Conservation (phyloP, 768 basidiomycete genomes). For the Flagelloscypha sp. region DNA sequence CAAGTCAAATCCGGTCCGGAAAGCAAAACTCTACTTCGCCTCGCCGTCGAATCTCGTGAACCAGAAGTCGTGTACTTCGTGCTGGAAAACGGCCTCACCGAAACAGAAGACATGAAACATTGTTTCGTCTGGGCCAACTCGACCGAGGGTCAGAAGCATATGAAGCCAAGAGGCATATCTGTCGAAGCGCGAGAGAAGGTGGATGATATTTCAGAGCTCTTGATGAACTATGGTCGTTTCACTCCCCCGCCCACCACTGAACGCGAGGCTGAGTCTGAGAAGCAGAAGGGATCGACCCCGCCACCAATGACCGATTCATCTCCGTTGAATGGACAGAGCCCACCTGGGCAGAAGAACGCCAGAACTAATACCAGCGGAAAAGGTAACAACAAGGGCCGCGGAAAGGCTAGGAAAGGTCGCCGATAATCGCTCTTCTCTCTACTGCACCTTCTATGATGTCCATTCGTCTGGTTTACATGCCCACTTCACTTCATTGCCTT, state of each 20-base stretch:
- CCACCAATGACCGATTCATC: background rate
- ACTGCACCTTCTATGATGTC: no score
- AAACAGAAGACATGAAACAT: conserved; percentile 37
- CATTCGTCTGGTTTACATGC: no score
- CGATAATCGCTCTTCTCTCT: no score
- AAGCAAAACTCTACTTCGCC: conserved; percentile 37
- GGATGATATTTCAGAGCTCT: conserved; percentile 43
- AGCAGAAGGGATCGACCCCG: conserved; percentile 6
- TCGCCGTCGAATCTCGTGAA: conserved; percentile 53
- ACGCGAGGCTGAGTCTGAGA: conserved; percentile 7
- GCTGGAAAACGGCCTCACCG: conserved; percentile 49
- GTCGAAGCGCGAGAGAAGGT: conserved; percentile 26
- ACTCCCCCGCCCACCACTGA: conserved; percentile 33
- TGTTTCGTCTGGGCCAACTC: conserved; percentile 44
- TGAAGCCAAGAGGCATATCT: conserved; percentile 13
- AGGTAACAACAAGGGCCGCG: no score
- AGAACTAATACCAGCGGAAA: conserved; percentile 4
- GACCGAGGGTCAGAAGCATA: conserved; percentile 18
- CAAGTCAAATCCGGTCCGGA: conserved; percentile 24
- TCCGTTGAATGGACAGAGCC: background rate
- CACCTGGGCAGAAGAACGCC: no score
- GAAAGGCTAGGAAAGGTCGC: no score
- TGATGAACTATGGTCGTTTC: conserved; percentile 44
- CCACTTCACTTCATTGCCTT: no score
- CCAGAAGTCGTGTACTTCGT: conserved; percentile 60